Base-by-base conservation (phyloP, 2,329 filamentous ascomycete genomes). In the Aspergillus quadrilineatus region DNA sequence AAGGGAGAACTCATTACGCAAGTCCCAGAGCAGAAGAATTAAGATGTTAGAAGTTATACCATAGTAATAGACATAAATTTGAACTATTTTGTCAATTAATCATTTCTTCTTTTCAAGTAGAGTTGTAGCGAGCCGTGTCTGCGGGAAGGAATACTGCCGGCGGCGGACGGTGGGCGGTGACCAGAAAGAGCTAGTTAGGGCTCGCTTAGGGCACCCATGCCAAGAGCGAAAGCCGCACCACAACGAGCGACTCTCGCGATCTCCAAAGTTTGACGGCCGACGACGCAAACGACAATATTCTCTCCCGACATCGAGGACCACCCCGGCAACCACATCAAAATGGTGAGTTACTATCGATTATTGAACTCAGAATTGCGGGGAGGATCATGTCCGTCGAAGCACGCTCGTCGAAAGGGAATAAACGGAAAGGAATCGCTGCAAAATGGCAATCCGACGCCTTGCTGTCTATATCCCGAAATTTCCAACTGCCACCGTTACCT, bases 1-100 rank as follows among this genome's bases (percentile, higher is more conserved):
- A 77, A 80, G 57, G 82, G 82, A 4, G 78, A 77, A 57, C 69
- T 87, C 67, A 70, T 86, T 56, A 87, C 85, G n/a, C 77, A 81
- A 59, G 80, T 87, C 41, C 78, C 81, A 4, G 84, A 86, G 70
- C 85, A 87, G 75, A 73, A 72, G 58, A 56, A 44, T n/a, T 60
- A 39, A 22, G 17, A 30, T 30, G 14, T 4, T 4, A 42, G 8
- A 30, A 37, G 17, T 17, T 42, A 41, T 22, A 28, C 17, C 37
- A 50, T 50, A 39, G 17, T 17, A 28, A 32, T 44, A 52, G 50
- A 52, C 41, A 29, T 45, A 22, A 45, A 36, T 34, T 34, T 49
- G 12, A 49, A 37, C 26, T 26, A n/a, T 17, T 29, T 15, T 53
- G 22, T 36, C 17, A 22, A 52, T 28, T 15, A 22, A 8, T 32